Conservation (phyloP, 805 yeast genomes). For the Monosporozyma aquatica region DNA sequence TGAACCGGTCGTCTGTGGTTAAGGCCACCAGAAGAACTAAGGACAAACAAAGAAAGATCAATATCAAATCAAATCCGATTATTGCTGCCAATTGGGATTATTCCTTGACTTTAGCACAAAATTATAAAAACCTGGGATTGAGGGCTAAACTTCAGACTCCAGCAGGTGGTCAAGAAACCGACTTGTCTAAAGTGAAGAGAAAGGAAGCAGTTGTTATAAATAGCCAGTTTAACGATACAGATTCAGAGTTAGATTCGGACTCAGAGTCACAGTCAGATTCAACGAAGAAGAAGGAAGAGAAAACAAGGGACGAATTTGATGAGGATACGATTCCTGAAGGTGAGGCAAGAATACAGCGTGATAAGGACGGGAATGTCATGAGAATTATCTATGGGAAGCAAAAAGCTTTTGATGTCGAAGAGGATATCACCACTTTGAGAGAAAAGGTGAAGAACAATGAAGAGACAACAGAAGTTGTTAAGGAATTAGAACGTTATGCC, state of each 20-base stretch:
- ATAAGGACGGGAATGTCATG: conserved; percentile 56
- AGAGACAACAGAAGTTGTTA: conserved; percentile 48
- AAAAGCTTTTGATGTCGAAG: conserved; percentile 31
- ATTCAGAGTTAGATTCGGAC: conserved; percentile 34
- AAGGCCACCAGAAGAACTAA: conserved; percentile 64
- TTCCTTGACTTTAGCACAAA: conserved; percentile 70
- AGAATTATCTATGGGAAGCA: conserved; percentile 65
- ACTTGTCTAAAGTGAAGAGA: conserved; percentile 34
- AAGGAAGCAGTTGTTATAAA: conserved; percentile 29
- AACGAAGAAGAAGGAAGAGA: conserved; percentile 10
- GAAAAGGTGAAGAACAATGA: conserved; percentile 16
- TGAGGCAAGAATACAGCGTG: conserved; percentile 67
- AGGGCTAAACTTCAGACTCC: conserved; percentile 52
- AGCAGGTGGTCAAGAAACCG: conserved; percentile 76
- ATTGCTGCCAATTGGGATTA: conserved; percentile 90
- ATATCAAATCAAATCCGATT: conserved; percentile 64
- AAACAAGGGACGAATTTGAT: conserved; percentile 29
- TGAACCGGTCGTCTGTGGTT: conserved; percentile 59
- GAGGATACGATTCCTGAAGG: conserved; percentile 61
- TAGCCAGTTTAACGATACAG: conserved; percentile 14
- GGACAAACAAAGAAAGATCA: conserved; percentile 59
- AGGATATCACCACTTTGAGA: conserved; percentile 27
- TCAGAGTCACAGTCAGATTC: conserved; percentile 15
- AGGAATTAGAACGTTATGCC: conserved; percentile 58
- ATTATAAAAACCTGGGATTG: conserved; percentile 76